phyloP scores from a whole-genome alignment of 805 yeast genomes.

The Metschnikowia proteae region DNA sequence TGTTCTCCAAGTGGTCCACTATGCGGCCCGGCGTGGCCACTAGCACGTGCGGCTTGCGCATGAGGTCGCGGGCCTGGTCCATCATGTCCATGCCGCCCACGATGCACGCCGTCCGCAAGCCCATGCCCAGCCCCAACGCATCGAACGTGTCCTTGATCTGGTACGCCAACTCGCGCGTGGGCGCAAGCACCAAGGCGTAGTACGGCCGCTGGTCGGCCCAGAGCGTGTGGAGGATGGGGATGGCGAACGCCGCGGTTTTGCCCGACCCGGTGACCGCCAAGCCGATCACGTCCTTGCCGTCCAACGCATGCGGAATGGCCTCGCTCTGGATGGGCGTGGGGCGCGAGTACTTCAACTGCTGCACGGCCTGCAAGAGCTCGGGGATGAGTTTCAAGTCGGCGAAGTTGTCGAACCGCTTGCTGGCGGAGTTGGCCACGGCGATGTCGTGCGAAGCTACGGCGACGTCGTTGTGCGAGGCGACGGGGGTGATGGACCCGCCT shows the following conservation, averaged over 20 bases:
- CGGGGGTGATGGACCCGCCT: background rate
- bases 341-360: conserved; percentile 63
- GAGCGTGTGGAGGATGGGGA: conserved; percentile 86
- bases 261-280: conserved; percentile 98
- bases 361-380: conserved; percentile 76
- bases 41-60: conserved; percentile 89
- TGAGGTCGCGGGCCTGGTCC: conserved; percentile 92
- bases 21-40: conserved; percentile 96
- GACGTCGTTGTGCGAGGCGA: too few species aligned
- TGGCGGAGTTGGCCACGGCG: conserved; percentile 7
- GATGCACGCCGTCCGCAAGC: conserved; percentile 80
- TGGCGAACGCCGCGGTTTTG: conserved; percentile 97
- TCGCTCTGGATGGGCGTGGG: conserved; percentile 95
- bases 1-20: conserved; percentile 89
- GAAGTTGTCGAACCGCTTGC: conserved; percentile 39
- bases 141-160: conserved; percentile 94
- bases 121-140: conserved; percentile 89
- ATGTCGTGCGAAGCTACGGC: conserved; percentile 2
- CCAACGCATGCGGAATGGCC: conserved; percentile 85
- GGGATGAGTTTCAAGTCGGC: conserved; percentile 63
- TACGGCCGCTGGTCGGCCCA: conserved; percentile 88
- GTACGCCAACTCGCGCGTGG: conserved; percentile 81
- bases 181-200: conserved; percentile 83
- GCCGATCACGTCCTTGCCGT: conserved; percentile 91
- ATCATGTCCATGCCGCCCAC: conserved; percentile 99